These are phyloP conservation scores for Beauveria medogensis DNA, from an alignment of 2,329 filamentous ascomycete genomes.

Conservation along the genomic window DNA sequence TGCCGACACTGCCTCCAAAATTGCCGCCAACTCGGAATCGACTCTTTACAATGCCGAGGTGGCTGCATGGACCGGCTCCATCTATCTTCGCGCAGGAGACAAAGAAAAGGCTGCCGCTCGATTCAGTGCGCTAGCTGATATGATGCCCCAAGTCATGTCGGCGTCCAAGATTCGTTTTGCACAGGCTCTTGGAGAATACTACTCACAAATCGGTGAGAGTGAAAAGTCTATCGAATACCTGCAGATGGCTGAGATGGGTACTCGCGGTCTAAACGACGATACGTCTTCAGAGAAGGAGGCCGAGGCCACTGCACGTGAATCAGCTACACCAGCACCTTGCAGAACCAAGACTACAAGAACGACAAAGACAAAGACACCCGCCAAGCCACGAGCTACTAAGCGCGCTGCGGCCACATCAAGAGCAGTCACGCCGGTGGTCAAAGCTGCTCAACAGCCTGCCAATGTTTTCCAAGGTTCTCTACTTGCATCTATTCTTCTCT, in stretches of 20 bases:
- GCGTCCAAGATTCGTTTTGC: slow-evolving; percentile 35
- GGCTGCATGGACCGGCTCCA: slow-evolving; percentile 44
- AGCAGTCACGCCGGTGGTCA: slow-evolving; percentile 16
- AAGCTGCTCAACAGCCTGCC: slow-evolving; percentile 18
- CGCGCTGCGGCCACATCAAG: slow-evolving; percentile 16
- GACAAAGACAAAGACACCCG: slow-evolving; percentile 11
- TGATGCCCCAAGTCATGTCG: slow-evolving; percentile 36
- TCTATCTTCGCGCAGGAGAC: slow-evolving; percentile 51
- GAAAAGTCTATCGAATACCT: slow-evolving; percentile 37
- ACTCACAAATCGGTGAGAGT: slow-evolving; percentile 38
- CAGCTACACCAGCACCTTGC: slow-evolving; percentile 13
- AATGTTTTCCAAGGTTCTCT: slow-evolving; percentile 30
- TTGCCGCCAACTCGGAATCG: slow-evolving; percentile 62
- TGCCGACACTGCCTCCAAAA: slow-evolving; percentile 71
- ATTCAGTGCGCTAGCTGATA: slow-evolving; percentile 43
- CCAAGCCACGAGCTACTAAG: slow-evolving; percentile 6
- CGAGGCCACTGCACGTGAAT: slow-evolving; percentile 3
- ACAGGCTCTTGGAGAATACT: slow-evolving; percentile 49
- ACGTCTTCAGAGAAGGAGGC: slow-evolving; percentile 13
- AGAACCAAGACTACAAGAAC: slow-evolving; percentile 8
- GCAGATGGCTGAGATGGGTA: slow-evolving; percentile 35
- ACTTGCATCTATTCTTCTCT: slow-evolving; percentile 27
- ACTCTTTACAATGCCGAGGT: slow-evolving; percentile 49
- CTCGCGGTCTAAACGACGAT: neutral
- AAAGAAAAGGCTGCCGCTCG: slow-evolving; percentile 46